A percentile compares a stretch with the other conserved stretches of the same genome.
These are phyloP conservation scores for Stenocarpella maydis DNA, from an alignment of 2,329 filamentous ascomycete species.

Conservation along the genomic window DNA sequence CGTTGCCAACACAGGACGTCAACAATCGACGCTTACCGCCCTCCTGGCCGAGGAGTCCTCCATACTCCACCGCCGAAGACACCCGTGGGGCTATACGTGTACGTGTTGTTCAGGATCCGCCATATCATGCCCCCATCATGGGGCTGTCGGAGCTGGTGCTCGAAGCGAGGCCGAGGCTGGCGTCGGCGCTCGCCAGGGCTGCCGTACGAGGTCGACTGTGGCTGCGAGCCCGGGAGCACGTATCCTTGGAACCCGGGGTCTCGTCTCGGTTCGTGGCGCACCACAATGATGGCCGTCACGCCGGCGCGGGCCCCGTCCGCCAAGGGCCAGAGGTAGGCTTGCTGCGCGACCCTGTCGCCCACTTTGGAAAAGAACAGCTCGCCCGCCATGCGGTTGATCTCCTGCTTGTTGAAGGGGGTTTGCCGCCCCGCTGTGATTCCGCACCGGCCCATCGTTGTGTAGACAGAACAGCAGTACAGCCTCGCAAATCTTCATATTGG, in stretches of 20 bases:
- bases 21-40: constrained; percentile 66
- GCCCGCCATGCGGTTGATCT: constrained; percentile 54
- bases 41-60: constrained; percentile 68
- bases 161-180: constrained; percentile 78
- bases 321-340: constrained; percentile 54
- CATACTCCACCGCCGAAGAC: constrained; percentile 47
- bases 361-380: constrained; percentile 50
- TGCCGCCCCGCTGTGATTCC: constrained; percentile 77
- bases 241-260: constrained; percentile 70
- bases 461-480: too few species aligned
- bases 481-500: too few species aligned
- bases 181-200: constrained; percentile 66
- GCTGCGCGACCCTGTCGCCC: constrained; percentile 50
- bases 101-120: constrained; percentile 53
- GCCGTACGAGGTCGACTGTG: constrained; percentile 69
- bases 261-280: constrained; percentile 46
- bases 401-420: constrained; percentile 63
- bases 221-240: constrained; percentile 72
- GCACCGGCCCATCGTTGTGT: constrained; percentile 55
- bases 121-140: constrained; percentile 50
- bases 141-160: constrained; percentile 54
- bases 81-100: constrained; percentile 20
- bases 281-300: constrained; percentile 28
- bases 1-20: constrained; percentile 68
- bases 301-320: neutral